phyloP scores from a whole-genome alignment of 495 filamentous ascomycete genomes.

The Xylaria curta region DNA sequence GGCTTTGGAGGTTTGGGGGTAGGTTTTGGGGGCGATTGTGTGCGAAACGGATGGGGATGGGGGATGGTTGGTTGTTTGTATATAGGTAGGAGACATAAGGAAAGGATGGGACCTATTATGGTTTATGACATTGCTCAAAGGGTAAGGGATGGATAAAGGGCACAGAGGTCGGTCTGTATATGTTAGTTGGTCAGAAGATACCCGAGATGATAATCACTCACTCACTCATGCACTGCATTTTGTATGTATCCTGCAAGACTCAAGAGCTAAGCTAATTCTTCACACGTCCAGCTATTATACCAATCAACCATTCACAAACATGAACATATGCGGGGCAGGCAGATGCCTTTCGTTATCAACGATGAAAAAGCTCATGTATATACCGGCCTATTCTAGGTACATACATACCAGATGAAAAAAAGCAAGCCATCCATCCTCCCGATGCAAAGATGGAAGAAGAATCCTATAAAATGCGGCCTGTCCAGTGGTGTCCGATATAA shows the following conservation, averaged over 20 bases:
- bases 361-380: not conserved
- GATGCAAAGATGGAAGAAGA: constrained; percentile 3
- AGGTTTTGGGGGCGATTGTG: not conserved
- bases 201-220: not conserved
- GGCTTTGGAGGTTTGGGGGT: not conserved
- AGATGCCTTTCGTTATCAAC: not conserved
- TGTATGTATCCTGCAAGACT: not conserved
- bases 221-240: not conserved
- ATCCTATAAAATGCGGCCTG: not conserved
- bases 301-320: not conserved
- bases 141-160: not conserved
- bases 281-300: not conserved
- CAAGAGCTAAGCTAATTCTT: not conserved
- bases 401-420: not conserved
- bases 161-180: not conserved
- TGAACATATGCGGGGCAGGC: not conserved
- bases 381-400: not conserved
- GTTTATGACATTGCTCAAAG: not conserved
- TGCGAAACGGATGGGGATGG: too few species aligned
- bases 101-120: not conserved
- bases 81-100: not conserved
- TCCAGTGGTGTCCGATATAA: not conserved
- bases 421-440: not conserved
- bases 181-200: not conserved
- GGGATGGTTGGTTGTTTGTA: not conserved